Conservation (phyloP, 306 rosid species). For the Adenanthera pavonina region DNA sequence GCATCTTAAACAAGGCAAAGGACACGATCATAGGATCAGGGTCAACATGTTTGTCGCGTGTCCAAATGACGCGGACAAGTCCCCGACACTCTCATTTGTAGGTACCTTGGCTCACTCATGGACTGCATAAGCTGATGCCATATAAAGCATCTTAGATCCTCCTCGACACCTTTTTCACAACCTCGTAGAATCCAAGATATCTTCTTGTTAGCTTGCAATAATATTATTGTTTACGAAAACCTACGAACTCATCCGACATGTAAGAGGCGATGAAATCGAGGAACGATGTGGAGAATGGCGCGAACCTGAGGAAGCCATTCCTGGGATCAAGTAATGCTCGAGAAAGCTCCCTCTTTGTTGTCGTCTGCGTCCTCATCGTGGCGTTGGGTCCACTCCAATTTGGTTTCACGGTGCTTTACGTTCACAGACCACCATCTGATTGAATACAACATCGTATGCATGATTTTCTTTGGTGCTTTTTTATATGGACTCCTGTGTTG, state of each 20-base stretch:
- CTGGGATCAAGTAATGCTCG: conserved; percentile 44
- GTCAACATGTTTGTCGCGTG: conserved; percentile 37
- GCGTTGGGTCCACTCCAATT: conserved; percentile 82
- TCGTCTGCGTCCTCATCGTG: conserved; percentile 71
- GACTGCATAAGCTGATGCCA: not conserved
- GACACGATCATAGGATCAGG: conserved; percentile 5
- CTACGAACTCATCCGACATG: conserved; percentile 6
- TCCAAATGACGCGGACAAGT: conserved; percentile 40
- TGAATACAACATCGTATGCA: not conserved
- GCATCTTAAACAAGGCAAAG: not conserved
- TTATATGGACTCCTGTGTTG: not conserved
- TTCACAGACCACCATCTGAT: not conserved
- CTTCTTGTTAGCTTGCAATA: not conserved
- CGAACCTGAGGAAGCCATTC: conserved; percentile 59
- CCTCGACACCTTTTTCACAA: conserved; percentile 19
- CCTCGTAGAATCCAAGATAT: not conserved
- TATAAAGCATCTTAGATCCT: conserved; percentile 21
- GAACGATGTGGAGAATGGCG: conserved; percentile 55
- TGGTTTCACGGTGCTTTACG: conserved; percentile 65
- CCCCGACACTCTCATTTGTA: not conserved
- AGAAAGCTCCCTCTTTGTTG: conserved; percentile 54
- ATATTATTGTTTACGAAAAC: not conserved
- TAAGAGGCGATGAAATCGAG: conserved; percentile 51
- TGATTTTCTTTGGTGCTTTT: not conserved
- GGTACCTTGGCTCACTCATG: not conserved